phyloP scores from a whole-genome alignment of 208 protist species.

The Wallacemonas sp. region DNA sequence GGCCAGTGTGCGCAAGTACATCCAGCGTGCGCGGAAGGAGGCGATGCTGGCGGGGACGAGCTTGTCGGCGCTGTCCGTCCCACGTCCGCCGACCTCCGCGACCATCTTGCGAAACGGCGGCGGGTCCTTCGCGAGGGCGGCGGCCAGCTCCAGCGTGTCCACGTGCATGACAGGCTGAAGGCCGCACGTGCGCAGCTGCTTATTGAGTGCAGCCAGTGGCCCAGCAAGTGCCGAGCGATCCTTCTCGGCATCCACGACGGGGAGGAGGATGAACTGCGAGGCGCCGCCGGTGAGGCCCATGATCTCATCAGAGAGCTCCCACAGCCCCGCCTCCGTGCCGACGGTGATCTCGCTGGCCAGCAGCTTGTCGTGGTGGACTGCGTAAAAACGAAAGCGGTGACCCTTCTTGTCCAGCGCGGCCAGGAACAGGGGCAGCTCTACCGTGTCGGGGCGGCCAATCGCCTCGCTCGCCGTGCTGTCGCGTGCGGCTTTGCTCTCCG shows the following conservation, averaged over 20 bases:
- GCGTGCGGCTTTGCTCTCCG: constrained; percentile 25
- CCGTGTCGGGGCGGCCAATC: not conserved
- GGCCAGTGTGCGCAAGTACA: constrained; percentile 61
- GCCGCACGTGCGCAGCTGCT: constrained; percentile 43
- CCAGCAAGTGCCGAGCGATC: constrained; percentile 39
- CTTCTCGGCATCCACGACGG: constrained; percentile 49
- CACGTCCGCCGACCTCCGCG: constrained; percentile 7
- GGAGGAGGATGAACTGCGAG: constrained; percentile 52
- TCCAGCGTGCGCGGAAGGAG: constrained; percentile 67
- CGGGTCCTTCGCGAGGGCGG: constrained; percentile 30
- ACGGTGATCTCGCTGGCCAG: constrained; percentile 22
- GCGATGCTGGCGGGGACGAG: constrained; percentile 16
- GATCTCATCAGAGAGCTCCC: constrained; percentile 64
- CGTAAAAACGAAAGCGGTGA: constrained; percentile 41
- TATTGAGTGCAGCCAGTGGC: constrained; percentile 30
- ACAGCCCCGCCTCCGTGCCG: constrained; percentile 16
- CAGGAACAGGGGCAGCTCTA: constrained; percentile 54
- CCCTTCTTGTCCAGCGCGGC: constrained; percentile 34
- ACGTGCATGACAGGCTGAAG: constrained; percentile 63
- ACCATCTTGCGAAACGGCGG: constrained; percentile 31
- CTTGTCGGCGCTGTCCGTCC: constrained; percentile 23
- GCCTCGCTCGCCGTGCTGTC: constrained; percentile 22
- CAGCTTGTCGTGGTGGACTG: constrained; percentile 37
- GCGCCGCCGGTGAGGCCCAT: constrained; percentile 46
- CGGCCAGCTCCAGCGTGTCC: constrained; percentile 57